Percentiles rank a stretch among this genome's conserved stretches.
Conservation (phyloP, 2,329 filamentous ascomycete genomes). For the Sphaerulina vaccinii region DNA sequence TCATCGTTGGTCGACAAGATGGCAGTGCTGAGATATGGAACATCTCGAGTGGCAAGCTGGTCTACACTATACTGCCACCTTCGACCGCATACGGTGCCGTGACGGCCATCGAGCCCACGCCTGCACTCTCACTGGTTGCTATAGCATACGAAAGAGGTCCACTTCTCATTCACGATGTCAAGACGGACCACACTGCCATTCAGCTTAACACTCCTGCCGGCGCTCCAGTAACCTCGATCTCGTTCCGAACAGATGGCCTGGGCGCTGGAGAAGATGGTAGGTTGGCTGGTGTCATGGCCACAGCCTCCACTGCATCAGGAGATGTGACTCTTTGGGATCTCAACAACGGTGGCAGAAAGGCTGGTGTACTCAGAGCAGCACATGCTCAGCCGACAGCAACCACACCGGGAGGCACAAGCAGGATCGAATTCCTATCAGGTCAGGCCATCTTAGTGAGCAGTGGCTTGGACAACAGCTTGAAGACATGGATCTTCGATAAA, state of each 20-base stretch:
- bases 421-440: constrained; percentile 82
- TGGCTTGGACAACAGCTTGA: constrained; percentile 88
- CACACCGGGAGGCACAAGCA: constrained; percentile 76
- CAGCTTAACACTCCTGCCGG: constrained; percentile 55
- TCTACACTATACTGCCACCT: constrained; percentile 84
- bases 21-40: constrained; percentile 98
- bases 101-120: constrained; percentile 81
- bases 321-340: constrained; percentile 97
- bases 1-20: constrained; percentile 83
- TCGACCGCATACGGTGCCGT: constrained; percentile 71
- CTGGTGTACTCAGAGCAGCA: constrained; percentile 81
- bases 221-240: constrained; percentile 73
- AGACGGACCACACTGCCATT: constrained; percentile 71
- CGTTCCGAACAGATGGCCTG: constrained; percentile 84
- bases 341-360: constrained; percentile 81
- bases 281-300: constrained; percentile 90
- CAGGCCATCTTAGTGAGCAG: constrained; percentile 89
- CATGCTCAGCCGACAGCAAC: constrained; percentile 76
- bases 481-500: constrained; percentile 95
- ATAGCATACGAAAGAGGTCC: constrained; percentile 82
- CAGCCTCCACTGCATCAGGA: constrained; percentile 72
- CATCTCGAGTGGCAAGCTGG: constrained; percentile 81
- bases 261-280: constrained; percentile 86
- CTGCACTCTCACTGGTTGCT: constrained; percentile 79
- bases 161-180: constrained; percentile 77